These are phyloP conservation scores for Malassezia psittaci DNA, from an alignment of 1,284 basidiomycete genomes.

Conservation along the genomic window DNA sequence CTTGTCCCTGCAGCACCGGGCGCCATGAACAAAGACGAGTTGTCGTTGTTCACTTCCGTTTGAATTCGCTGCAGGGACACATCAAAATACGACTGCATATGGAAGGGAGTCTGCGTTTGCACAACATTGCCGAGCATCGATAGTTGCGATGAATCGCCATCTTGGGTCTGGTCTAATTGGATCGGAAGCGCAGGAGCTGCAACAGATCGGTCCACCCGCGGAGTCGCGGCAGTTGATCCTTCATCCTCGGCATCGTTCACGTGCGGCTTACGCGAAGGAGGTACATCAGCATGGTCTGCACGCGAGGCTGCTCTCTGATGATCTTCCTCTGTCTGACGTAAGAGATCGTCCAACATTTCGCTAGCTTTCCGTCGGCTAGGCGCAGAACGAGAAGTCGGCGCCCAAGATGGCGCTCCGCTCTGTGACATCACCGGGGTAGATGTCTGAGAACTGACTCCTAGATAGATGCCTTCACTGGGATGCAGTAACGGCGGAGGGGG, in stretches of 20 bases:
- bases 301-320: background rate
- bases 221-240: background rate
- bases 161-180: background rate
- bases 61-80: constrained; percentile 15
- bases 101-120: background rate
- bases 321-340: background rate
- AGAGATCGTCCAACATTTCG: background rate
- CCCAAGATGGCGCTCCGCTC: constrained; percentile 1
- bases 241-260: background rate
- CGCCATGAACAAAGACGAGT: background rate
- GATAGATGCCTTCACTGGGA: background rate
- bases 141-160: constrained; percentile 6
- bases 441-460: background rate
- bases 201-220: background rate
- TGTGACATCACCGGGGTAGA: background rate
- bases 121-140: constrained; percentile 12
- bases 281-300: background rate
- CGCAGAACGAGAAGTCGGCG: background rate
- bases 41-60: background rate
- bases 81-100: constrained; percentile 13
- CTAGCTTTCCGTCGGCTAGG: background rate
- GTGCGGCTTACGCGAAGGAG: background rate
- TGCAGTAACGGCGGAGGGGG: constrained; percentile 1
- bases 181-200: background rate
- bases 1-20: constrained; percentile 4